These are phyloP conservation scores for Xylaria sp. DNA, from an alignment of 2,329 filamentous ascomycete species.

Conservation along the genomic window DNA sequence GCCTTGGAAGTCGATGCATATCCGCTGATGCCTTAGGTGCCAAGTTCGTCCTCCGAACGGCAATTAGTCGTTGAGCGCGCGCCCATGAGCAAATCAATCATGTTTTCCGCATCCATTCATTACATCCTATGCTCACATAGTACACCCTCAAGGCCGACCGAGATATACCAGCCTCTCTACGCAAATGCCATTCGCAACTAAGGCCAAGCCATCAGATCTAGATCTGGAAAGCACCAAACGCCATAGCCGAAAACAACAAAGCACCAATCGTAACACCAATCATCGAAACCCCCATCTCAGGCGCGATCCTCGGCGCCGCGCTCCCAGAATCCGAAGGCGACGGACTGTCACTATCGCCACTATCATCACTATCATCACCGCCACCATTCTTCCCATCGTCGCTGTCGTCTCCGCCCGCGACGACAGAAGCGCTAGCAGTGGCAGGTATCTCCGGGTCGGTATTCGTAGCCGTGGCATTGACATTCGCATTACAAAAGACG, in stretches of 20 bases:
- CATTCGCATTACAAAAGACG: conserved; percentile 59
- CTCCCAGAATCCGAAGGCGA: conserved; percentile 35
- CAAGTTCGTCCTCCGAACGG: not conserved
- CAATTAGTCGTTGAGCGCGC: not conserved
- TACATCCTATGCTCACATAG: not conserved
- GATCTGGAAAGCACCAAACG: conserved; percentile 47
- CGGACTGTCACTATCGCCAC: not conserved
- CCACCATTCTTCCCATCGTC: conserved; percentile 15
- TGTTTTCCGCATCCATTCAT: conserved; percentile 2
- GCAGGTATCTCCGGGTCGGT: conserved; percentile 38
- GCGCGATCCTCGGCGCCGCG: conserved; percentile 40
- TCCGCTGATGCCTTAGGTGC: not conserved
- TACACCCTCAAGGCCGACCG: not conserved
- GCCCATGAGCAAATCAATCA: no score
- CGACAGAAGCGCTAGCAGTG: conserved; percentile 50
- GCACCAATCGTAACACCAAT: conserved; percentile 52
- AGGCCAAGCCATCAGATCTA: conserved; percentile 16
- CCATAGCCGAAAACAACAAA: conserved; percentile 52
- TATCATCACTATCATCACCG: not conserved
- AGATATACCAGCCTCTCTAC: no score
- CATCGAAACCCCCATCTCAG: conserved; percentile 46
- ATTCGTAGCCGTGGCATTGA: conserved; percentile 51
- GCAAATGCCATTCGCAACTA: no score
- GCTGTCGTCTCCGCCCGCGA: conserved; percentile 40
- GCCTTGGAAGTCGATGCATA: not conserved